These are phyloP conservation scores for Plantago rigida DNA, from an alignment of 305 asterid genomes.

Conservation along the genomic window DNA sequence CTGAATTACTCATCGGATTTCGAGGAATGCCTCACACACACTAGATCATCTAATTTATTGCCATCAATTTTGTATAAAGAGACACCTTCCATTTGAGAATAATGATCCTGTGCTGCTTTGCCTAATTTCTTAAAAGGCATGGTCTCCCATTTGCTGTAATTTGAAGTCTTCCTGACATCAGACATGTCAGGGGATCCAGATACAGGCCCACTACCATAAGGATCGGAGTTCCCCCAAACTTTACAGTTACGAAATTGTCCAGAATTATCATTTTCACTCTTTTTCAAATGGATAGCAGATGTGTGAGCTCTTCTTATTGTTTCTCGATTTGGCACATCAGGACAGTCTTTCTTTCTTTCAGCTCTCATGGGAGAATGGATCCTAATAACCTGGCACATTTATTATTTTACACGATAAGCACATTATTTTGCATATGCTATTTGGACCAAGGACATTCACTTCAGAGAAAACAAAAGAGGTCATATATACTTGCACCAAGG, in stretches of 20 bases:
- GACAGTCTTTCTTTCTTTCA: constrained; percentile 74
- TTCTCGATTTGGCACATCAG: constrained; percentile 73
- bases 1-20: constrained; percentile 25
- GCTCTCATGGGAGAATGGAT: constrained; percentile 99
- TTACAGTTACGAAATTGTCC: constrained; percentile 82
- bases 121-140: constrained; percentile 54
- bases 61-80: constrained; percentile 92
- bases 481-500: constrained; percentile 63
- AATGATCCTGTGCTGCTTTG: constrained; percentile 55
- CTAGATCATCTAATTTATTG: constrained; percentile 82
- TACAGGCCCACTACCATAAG: constrained; percentile 56
- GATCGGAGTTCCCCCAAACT: constrained; percentile 79
- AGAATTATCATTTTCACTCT: constrained; percentile 32
- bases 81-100: constrained; percentile 64
- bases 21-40: constrained; percentile 62
- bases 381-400: constrained; percentile 69
- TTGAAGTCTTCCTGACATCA: constrained; percentile 56
- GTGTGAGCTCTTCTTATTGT: constrained; percentile 67
- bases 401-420: constrained; percentile 18
- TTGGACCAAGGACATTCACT: background rate
- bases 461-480: background rate
- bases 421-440: constrained; percentile 1
- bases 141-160: constrained; percentile 81
- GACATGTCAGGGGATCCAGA: constrained; percentile 81
- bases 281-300: constrained; percentile 63